These are phyloP conservation scores for Silene coronaria DNA, from an alignment of 179 eudicot species.

Conservation along the genomic window DNA sequence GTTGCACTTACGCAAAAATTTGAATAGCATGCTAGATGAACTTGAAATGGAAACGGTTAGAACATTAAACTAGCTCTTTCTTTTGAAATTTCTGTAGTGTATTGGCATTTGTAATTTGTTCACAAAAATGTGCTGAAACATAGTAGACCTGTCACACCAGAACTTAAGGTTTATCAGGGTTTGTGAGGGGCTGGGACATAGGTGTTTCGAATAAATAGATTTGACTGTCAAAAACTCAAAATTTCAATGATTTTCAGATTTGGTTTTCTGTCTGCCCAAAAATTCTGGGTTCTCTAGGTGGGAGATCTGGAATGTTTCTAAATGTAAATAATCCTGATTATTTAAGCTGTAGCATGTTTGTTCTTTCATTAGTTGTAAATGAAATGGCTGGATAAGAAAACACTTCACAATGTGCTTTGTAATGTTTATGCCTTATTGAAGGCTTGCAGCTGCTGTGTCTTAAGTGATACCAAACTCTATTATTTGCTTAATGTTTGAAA, in stretches of 20 bases:
- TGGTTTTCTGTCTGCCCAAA: neutral
- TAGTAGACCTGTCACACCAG: neutral
- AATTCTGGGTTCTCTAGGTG: neutral
- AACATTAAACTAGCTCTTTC: slow-evolving; percentile 10
- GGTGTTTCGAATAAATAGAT: neutral
- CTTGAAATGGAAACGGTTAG: slow-evolving; percentile 45
- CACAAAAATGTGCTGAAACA: neutral
- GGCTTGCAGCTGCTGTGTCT: neutral
- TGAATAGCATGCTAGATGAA: slow-evolving; percentile 34
- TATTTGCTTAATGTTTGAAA: neutral
- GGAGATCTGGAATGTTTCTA: slow-evolving; percentile 7
- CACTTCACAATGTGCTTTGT: neutral
- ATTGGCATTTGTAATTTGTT: neutral
- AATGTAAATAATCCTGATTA: neutral
- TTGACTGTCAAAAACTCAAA: neutral
- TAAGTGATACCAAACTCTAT: neutral
- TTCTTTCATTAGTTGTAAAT: neutral
- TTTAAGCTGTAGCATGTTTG: neutral
- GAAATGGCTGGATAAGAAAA: neutral
- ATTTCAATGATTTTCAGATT: neutral
- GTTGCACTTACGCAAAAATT: slow-evolving; percentile 30
- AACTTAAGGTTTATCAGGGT: neutral
- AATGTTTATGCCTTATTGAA: neutral
- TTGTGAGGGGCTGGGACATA: neutral
- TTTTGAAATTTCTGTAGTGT: neutral